A percentile compares a stretch with the other conserved stretches of the same genome.
Evolutionary conservation across 352 stramenopile genomes (phyloP).

Genomic region (Pythium coloratum): DNA sequence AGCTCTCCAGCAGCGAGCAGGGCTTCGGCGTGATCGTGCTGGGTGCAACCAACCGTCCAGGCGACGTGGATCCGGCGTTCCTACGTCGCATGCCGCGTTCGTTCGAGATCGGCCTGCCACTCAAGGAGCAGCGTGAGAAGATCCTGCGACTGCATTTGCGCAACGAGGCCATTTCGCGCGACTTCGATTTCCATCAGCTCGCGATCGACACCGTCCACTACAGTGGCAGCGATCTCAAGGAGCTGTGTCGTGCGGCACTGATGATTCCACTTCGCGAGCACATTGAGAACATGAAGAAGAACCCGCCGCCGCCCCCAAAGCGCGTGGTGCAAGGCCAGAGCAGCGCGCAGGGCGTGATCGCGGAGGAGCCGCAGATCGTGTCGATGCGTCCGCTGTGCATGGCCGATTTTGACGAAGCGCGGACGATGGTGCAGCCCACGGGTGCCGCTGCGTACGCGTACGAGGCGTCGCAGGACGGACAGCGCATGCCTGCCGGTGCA

Average conservation of each 20-base stretch:
- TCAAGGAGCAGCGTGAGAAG: constrained; percentile 85
- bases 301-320: constrained; percentile 33
- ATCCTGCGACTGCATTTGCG: constrained; percentile 94
- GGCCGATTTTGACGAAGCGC: constrained; percentile 83
- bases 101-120: constrained; percentile 94
- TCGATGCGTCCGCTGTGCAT: constrained; percentile 75
- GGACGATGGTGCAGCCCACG: constrained; percentile 85
- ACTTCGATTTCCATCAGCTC: constrained; percentile 84
- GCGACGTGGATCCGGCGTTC: constrained; percentile 93
- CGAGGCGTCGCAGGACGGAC: constrained; percentile 48
- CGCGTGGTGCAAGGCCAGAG: constrained; percentile 15
- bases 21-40: constrained; percentile 95
- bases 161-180: constrained; percentile 73
- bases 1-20: constrained; percentile 64
- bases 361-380: constrained; percentile 30
- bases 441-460: constrained; percentile 82
- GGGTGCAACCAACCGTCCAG: constrained; percentile 94
- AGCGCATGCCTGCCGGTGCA: constrained; percentile 15
- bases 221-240: constrained; percentile 95
- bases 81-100: constrained; percentile 94
- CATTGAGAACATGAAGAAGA: constrained; percentile 60
- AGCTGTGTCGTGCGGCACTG: constrained; percentile 82
- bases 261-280: constrained; percentile 88
- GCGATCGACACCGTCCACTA: constrained; percentile 90
- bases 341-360: constrained; percentile 27